Evolutionary conservation across 2,329 filamentous ascomycete genomes (phyloP).

Genomic region (Ceratocystis harringtonii): DNA sequence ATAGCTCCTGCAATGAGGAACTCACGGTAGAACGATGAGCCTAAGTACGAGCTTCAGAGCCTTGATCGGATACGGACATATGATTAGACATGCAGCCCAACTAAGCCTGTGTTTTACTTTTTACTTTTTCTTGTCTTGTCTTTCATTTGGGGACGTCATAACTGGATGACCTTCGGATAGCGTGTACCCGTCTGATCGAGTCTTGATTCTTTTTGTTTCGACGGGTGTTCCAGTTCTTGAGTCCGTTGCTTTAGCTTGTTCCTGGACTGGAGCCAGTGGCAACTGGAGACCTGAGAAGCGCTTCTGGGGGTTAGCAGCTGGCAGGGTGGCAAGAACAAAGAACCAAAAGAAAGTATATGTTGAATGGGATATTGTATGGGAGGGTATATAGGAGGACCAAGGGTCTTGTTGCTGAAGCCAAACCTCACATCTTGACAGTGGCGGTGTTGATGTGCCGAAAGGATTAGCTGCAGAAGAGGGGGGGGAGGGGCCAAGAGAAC

Average conservation of each 20-base stretch:
- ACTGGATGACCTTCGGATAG: background rate
- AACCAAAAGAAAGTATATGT: background rate
- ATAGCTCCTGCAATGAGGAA: background rate
- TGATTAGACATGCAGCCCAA: background rate
- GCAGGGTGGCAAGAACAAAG: background rate
- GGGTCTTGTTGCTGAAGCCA: background rate
- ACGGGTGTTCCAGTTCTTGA: background rate
- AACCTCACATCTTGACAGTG: background rate
- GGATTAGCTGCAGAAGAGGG: background rate
- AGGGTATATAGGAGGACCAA: background rate
- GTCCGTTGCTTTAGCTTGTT: background rate
- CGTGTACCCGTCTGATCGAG: background rate
- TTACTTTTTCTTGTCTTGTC: background rate
- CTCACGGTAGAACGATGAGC: background rate
- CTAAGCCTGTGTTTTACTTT: background rate
- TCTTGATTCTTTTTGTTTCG: background rate
- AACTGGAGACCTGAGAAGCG: background rate
- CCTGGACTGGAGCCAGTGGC: background rate
- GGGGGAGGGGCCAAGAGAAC: background rate
- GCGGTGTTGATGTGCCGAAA: conserved; percentile 2
- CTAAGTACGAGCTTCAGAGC: background rate
- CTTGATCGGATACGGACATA: background rate
- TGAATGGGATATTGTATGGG: background rate
- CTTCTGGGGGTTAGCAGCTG: no score
- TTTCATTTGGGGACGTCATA: background rate